Percentiles rank a stretch among this genome's conserved stretches.
Conservation (phyloP, 2,329 filamentous ascomycete species). For the Pseudocercospora fijiensis region DNA sequence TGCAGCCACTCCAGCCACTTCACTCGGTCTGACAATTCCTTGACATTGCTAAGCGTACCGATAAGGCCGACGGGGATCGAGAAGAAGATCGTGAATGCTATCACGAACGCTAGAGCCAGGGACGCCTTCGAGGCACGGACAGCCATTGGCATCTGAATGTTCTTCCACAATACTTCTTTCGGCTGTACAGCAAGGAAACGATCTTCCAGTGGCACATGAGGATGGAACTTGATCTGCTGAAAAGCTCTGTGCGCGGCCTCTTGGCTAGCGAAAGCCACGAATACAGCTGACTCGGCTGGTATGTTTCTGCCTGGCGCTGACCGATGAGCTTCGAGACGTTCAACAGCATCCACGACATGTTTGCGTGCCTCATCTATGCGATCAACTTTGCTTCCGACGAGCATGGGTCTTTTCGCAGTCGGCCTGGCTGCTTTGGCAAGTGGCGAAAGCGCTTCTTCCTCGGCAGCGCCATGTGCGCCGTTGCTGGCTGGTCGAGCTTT, state of each 20-base stretch:
- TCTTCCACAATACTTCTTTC: conserved; percentile 50
- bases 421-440: conserved; percentile 51
- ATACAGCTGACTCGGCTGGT: conserved; percentile 69
- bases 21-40: conserved; percentile 34
- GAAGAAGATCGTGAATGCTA: conserved; percentile 41
- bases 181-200: conserved; percentile 48
- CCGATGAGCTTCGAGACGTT: conserved; percentile 66
- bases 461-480: conserved; percentile 13
- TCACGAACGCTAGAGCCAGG: conserved; percentile 35
- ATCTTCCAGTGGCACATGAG: conserved; percentile 40
- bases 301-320: conserved; percentile 53
- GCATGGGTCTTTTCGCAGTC: conserved; percentile 65
- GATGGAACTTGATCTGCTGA: conserved; percentile 51
- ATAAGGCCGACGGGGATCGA: conserved; percentile 38
- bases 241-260: conserved; percentile 80
- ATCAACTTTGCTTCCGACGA: conserved; percentile 83
- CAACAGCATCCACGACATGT: conserved; percentile 70
- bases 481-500: conserved; percentile 13
- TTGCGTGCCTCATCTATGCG: conserved; percentile 82
- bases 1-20: conserved; percentile 36
- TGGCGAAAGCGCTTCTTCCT: conserved; percentile 25
- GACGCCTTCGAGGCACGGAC: conserved; percentile 35
- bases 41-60: conserved; percentile 38
- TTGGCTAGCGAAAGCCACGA: conserved; percentile 83
- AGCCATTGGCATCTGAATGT: conserved; percentile 41